Percentiles rank a stretch among this genome's conserved stretches.
These are phyloP conservation scores for Silene uniflora DNA, from an alignment of 148 eudicot species.

Conservation along the genomic window DNA sequence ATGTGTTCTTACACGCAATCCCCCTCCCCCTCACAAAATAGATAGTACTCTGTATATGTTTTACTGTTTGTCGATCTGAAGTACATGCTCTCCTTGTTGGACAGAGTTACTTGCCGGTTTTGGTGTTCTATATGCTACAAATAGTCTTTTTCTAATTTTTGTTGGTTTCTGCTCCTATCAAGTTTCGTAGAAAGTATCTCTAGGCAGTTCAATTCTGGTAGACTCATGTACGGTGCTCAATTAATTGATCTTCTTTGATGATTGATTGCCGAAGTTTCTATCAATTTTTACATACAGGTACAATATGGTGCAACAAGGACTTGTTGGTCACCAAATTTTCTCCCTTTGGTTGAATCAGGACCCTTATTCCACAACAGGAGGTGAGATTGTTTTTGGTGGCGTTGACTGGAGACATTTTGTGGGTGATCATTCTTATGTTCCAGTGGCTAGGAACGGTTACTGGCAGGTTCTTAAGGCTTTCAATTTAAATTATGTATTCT, in stretches of 20 bases:
- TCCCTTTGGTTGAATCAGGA: constrained; percentile 62
- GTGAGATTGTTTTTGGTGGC: constrained; percentile 67
- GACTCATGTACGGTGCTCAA: background rate
- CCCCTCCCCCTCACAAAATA: background rate
- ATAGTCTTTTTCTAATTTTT: background rate
- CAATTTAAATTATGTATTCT: background rate
- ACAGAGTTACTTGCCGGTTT: background rate
- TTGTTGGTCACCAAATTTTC: constrained; percentile 36
- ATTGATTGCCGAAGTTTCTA: background rate
- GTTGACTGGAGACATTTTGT: constrained; percentile 35
- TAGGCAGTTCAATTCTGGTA: background rate
- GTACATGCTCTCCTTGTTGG: background rate
- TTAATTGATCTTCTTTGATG: background rate
- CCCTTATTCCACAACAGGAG: constrained; percentile 38
- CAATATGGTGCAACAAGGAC: constrained; percentile 53
- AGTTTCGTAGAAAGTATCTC: background rate
- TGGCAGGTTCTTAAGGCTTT: constrained; percentile 47
- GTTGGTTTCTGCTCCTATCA: background rate
- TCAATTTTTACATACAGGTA: constrained; percentile 32
- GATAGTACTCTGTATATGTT: background rate
- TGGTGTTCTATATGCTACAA: background rate
- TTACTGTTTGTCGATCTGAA: constrained; percentile 4
- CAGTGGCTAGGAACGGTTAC: constrained; percentile 44
- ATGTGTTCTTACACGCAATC: background rate
- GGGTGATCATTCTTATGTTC: constrained; percentile 55